Percentiles rank a stretch among this genome's conserved stretches.
phyloP scores from a whole-genome alignment of 2,329 filamentous ascomycete genomes.

The Aspergillus alliaceus region DNA sequence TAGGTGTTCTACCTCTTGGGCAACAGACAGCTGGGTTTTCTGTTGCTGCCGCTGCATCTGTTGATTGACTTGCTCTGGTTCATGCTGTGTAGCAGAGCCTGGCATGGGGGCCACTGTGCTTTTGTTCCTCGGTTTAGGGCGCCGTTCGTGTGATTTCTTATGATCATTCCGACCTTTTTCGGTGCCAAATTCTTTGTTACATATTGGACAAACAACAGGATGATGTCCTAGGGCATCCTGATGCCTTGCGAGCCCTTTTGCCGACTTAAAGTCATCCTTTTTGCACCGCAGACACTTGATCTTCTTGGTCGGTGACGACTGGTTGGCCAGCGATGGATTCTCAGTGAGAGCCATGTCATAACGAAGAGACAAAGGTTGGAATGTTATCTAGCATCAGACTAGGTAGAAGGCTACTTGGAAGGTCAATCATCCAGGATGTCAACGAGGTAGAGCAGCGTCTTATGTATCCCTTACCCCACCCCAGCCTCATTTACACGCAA shows the following conservation, averaged over 20 bases:
- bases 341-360: background rate
- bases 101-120: background rate
- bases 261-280: constrained; percentile 2
- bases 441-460: background rate
- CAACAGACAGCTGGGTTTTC: background rate
- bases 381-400: background rate
- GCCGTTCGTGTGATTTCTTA: background rate
- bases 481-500: background rate
- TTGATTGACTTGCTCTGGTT: background rate
- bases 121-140: background rate
- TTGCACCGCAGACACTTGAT: constrained; percentile 3
- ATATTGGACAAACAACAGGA: background rate
- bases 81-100: background rate
- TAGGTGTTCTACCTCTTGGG: background rate
- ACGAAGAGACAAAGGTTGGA: background rate
- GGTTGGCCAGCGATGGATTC: background rate
- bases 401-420: background rate
- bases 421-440: background rate
- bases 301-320: background rate
- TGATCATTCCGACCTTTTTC: background rate
- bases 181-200: background rate
- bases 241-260: constrained; percentile 1
- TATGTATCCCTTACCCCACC: background rate
- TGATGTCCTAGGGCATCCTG: constrained; percentile 3
- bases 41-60: background rate